Conservation (phyloP, 177 flowering plant genomes). For the Vitis hybrid region DNA sequence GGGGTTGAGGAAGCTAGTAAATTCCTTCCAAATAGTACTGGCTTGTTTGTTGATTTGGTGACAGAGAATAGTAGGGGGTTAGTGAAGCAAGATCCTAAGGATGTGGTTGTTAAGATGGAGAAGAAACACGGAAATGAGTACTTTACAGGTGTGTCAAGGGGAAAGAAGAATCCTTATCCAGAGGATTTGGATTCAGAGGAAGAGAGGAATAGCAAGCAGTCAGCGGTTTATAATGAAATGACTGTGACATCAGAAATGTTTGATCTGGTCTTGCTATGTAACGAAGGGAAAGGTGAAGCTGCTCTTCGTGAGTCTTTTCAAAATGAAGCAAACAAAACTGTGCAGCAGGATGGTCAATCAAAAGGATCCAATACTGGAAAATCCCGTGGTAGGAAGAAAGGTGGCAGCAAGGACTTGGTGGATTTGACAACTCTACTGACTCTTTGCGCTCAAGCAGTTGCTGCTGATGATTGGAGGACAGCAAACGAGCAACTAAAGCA, state of each 20-base stretch:
- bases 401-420: conserved; percentile 27
- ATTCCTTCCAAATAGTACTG: conserved; percentile 19
- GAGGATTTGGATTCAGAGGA: conserved; percentile 15
- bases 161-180: conserved; percentile 27
- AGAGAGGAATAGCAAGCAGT: conserved; percentile 35
- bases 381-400: conserved; percentile 23
- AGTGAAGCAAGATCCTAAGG: not conserved
- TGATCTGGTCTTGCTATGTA: conserved; percentile 32
- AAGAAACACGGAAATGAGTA: conserved; percentile 6
- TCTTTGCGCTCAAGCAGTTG: conserved; percentile 43
- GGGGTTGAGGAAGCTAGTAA: not conserved
- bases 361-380: conserved; percentile 25
- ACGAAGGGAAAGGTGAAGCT: conserved; percentile 26
- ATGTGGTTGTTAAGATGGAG: conserved; percentile 13
- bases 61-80: not conserved
- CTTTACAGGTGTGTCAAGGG: conserved; percentile 10
- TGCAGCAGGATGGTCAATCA: conserved; percentile 12
- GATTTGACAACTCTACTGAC: conserved; percentile 37
- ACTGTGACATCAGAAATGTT: conserved; percentile 30
- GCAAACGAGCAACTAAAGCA: conserved; percentile 35
- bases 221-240: conserved; percentile 31
- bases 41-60: conserved; percentile 4
- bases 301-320: conserved; percentile 27
- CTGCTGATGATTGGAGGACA: conserved; percentile 29
- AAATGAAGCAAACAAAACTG: conserved; percentile 9